Base-by-base conservation (phyloP, 345 rosid genomes). In the Gynandropsis gynandra region DNA sequence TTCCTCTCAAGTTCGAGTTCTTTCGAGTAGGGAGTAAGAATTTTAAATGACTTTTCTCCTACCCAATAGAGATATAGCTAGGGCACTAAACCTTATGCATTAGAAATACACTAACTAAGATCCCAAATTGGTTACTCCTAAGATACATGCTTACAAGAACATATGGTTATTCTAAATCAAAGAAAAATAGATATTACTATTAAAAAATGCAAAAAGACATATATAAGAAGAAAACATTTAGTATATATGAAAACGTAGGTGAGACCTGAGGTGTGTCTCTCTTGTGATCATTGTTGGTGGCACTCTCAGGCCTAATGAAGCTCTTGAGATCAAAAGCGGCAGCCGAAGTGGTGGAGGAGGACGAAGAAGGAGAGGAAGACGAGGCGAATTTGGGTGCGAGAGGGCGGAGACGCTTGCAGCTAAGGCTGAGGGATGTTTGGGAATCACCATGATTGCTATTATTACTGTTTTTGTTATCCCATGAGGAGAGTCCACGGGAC, bases 321-420 rank as follows among this genome's bases (percentile, higher is more conserved):
- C 75, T 85, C 73, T 83, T 87, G 65, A 92, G 89, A 49, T 92
- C 95, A 44, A 85, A 80, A 59, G 84, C 67, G 21, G 94, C 59
- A 18, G 85, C 43, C 58, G 80, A 78, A 42, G 65, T 57, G 47
- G 72, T 47, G 0, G 68, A 54, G 9, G 73, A 57, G 16, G 64
- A 42, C 40, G 68, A 56, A 16, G 62, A 50, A 56, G 66, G 52
- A 36, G 73, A 40, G 14, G 79, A 35, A 10, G 65, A 36, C 39
- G 64, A 39, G 16, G 90, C 16, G 27, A 77, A 71, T 67, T 79
- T 87, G 8, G 96, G 98, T 37, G 84, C 90, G 18, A 87, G 95
- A 41, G 97, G 83, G 58, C 90, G 94, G 47, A 85, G 73, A 17
- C 97, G 97, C 60, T 87, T 92, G 79, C 88, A 85, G 43, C 80